phyloP scores from a whole-genome alignment of 768 basidiomycete genomes.

The Auriscalpium vulgare region DNA sequence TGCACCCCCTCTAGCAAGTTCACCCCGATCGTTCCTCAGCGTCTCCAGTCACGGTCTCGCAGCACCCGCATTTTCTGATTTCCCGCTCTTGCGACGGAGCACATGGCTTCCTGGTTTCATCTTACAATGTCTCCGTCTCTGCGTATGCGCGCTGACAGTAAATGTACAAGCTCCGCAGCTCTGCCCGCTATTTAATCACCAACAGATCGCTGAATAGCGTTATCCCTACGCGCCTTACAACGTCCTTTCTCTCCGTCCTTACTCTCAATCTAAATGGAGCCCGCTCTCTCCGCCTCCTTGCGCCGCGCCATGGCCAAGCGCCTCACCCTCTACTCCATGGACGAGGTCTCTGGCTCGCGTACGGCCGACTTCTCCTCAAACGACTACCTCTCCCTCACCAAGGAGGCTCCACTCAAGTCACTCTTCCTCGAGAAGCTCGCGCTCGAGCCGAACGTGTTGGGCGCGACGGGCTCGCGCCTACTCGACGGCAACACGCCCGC shows the following conservation, averaged over 20 bases:
- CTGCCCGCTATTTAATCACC: too few species aligned
- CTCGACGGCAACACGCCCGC: slow-evolving; percentile 32
- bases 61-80: too few species aligned
- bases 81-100: too few species aligned
- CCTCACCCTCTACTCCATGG: neutral
- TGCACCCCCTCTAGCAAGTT: too few species aligned
- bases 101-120: too few species aligned
- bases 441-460: slow-evolving; percentile 24
- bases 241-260: neutral
- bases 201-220: too few species aligned
- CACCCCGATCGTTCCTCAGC: too few species aligned
- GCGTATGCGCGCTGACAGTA: too few species aligned
- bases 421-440: slow-evolving; percentile 25
- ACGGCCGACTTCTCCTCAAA: slow-evolving; percentile 35
- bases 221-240: too few species aligned
- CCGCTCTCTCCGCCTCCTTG: neutral
- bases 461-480: slow-evolving; percentile 44
- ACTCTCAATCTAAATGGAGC: neutral
- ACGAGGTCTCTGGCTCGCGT: neutral
- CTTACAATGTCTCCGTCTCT: too few species aligned
- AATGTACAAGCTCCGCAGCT: too few species aligned
- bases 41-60: too few species aligned
- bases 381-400: slow-evolving; percentile 42
- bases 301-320: neutral
- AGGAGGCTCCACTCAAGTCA: slow-evolving; percentile 24